phyloP scores from a whole-genome alignment of 805 yeast species.

The Tetrapisispora nanseiensis region DNA sequence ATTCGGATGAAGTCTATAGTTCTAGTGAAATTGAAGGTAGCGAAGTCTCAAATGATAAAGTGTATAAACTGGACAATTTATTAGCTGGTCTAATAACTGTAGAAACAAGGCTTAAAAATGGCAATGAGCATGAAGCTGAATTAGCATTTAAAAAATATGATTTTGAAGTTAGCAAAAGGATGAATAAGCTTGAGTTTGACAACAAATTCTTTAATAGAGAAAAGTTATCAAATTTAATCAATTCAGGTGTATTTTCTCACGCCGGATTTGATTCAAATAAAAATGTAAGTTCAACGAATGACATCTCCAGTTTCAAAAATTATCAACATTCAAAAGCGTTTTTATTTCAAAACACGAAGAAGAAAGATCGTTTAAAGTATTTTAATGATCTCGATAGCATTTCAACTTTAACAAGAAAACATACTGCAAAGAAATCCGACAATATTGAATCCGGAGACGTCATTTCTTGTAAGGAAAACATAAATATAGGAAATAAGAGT shows the following conservation, averaged over 20 bases:
- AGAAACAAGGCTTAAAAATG: neutral
- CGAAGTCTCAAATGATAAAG: neutral
- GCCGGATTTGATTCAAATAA: conserved; percentile 11
- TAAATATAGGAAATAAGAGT: conserved; percentile 1
- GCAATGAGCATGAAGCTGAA: neutral
- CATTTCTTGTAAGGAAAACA: neutral
- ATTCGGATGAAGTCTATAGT: neutral
- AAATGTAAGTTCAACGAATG: conserved; percentile 20
- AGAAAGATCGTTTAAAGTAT: neutral
- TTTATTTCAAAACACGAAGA: conserved; percentile 10
- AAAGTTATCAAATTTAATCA: conserved; percentile 10
- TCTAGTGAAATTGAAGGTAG: neutral
- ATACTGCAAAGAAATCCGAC: neutral
- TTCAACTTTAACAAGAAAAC: neutral
- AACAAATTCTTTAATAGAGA: conserved; percentile 5
- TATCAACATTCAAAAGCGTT: conserved; percentile 20
- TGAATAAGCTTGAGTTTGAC: conserved; percentile 4
- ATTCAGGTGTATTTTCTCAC: conserved; percentile 17
- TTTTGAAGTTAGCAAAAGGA: neutral
- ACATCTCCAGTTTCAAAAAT: conserved; percentile 21
- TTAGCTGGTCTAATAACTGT: conserved; percentile 1
- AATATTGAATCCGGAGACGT: no score
- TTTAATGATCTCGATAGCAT: neutral
- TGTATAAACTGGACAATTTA: neutral
- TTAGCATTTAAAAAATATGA: conserved; percentile 1